phyloP scores from a whole-genome alignment of 495 filamentous ascomycete genomes.

The Gamarada debralockiae region DNA sequence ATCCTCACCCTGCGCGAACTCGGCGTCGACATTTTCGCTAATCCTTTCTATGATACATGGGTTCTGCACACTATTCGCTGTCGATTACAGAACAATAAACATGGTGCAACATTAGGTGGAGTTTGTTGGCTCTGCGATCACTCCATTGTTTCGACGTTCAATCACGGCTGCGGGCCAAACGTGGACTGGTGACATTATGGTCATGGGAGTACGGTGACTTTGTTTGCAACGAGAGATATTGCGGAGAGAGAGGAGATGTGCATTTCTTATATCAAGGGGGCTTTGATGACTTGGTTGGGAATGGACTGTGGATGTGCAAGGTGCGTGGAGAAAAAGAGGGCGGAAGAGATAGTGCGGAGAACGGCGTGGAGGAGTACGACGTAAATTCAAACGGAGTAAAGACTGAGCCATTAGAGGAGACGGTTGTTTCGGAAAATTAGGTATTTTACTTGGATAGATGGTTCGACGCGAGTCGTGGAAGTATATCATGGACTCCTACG shows the following conservation, averaged over 20 bases:
- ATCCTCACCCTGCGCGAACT: slow-evolving; percentile 10
- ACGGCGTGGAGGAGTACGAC: too few relatives aligned
- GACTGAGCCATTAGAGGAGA: too few relatives aligned
- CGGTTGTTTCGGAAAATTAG: too few relatives aligned
- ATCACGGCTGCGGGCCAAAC: slow-evolving; percentile 19
- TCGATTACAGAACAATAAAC: slow-evolving; percentile 18
- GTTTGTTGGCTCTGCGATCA: slow-evolving; percentile 7
- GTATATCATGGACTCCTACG: too few relatives aligned
- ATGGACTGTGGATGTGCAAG: slow-evolving; percentile 14
- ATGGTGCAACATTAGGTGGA: slow-evolving; percentile 9
- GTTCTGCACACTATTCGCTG: slow-evolving; percentile 18
- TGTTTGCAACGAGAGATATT: slow-evolving; percentile 15
- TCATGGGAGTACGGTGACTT: slow-evolving; percentile 3
- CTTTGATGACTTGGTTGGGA: slow-evolving; percentile 17
- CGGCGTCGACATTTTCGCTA: slow-evolving; percentile 14
- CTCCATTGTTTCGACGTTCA: slow-evolving; percentile 10
- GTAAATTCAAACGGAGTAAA: too few relatives aligned
- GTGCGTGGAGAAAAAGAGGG: slow-evolving; percentile 14
- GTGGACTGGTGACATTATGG: slow-evolving; percentile 18
- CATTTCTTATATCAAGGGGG: slow-evolving; percentile 15
- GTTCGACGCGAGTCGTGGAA: too few relatives aligned
- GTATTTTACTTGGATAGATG: too few relatives aligned
- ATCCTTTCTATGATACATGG: slow-evolving; percentile 8
- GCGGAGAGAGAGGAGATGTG: slow-evolving; percentile 18
- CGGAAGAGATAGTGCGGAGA: too few relatives aligned